Conservation (phyloP, 345 rosid genomes). For the Lumnitzera littorea region DNA sequence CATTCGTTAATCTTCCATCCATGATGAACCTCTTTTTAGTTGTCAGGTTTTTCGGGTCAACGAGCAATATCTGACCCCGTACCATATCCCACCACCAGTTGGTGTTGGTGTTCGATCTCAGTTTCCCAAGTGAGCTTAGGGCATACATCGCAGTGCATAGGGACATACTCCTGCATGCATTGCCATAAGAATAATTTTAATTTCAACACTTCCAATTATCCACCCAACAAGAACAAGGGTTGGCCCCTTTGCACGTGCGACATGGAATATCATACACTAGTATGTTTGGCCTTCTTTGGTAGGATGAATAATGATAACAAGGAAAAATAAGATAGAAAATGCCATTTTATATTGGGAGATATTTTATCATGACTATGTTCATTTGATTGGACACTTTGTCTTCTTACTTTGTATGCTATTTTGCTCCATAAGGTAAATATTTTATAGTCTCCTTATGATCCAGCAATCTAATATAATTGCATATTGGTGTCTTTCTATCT, state of each 20-base stretch:
- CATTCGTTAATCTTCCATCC: neutral
- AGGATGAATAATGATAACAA: neutral
- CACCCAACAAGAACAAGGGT: neutral
- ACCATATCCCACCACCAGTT: constrained; percentile 53
- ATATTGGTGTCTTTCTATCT: too few relatives aligned
- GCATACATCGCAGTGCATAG: constrained; percentile 42
- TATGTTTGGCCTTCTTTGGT: neutral
- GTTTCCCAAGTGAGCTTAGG: constrained; percentile 58
- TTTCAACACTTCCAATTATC: neutral
- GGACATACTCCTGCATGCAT: constrained; percentile 44
- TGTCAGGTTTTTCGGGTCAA: constrained; percentile 17
- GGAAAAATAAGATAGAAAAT: neutral
- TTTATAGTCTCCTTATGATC: too few relatives aligned
- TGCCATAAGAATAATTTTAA: neutral
- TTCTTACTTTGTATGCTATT: too few relatives aligned
- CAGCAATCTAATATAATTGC: too few relatives aligned
- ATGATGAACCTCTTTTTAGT: neutral
- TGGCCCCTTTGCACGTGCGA: neutral
- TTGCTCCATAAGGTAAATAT: too few relatives aligned
- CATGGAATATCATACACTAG: too few relatives aligned
- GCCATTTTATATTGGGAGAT: neutral
- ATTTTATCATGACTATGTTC: neutral
- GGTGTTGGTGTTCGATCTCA: constrained; percentile 38
- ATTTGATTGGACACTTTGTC: neutral
- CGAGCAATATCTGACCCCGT: constrained; percentile 52